phyloP scores from a whole-genome alignment of 2,329 filamentous ascomycete genomes.

The Graphilbum fragrans region DNA sequence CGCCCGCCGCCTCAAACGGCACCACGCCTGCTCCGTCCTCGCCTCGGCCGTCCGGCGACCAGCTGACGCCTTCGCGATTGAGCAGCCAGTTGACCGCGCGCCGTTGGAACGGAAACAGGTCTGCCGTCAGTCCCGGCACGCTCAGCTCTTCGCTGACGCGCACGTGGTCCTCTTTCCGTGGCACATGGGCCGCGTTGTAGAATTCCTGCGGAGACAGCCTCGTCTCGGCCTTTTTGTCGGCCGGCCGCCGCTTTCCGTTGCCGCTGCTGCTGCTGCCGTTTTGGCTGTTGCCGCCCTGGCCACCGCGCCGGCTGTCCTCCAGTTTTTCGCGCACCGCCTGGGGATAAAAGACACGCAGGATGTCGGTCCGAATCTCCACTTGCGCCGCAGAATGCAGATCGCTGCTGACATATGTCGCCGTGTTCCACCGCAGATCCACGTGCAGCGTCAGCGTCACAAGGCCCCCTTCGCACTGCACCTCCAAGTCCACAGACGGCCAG shows the following conservation, averaged over 20 bases:
- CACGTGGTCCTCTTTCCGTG: constrained; percentile 28
- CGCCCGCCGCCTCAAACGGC: constrained; percentile 9
- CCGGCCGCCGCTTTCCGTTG: not conserved
- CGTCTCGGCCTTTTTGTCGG: not conserved
- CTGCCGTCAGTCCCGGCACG: constrained; percentile 32
- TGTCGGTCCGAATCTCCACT: not conserved
- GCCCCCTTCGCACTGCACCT: not conserved
- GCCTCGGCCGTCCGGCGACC: constrained; percentile 16
- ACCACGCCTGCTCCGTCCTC: constrained; percentile 12
- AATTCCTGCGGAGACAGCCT: constrained; percentile 41
- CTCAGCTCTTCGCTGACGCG: constrained; percentile 21
- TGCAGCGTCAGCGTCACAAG: constrained; percentile 4
- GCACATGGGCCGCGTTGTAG: constrained; percentile 57
- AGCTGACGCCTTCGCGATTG: constrained; percentile 48
- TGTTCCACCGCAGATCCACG: constrained; percentile 18
- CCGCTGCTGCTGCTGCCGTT: not conserved
- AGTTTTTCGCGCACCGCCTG: no score
- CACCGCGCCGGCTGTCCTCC: not conserved
- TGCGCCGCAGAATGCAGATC: constrained; percentile 1
- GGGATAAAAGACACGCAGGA: constrained; percentile 12
- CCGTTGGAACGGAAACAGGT: constrained; percentile 61
- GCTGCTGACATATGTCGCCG: constrained; percentile 9
- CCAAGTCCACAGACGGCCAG: constrained; percentile 7
- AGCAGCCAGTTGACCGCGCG: constrained; percentile 61
- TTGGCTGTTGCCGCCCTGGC: not conserved